These are phyloP conservation scores for Phytophthora ohioensis DNA, from an alignment of 352 stramenopile species.

Conservation along the genomic window DNA sequence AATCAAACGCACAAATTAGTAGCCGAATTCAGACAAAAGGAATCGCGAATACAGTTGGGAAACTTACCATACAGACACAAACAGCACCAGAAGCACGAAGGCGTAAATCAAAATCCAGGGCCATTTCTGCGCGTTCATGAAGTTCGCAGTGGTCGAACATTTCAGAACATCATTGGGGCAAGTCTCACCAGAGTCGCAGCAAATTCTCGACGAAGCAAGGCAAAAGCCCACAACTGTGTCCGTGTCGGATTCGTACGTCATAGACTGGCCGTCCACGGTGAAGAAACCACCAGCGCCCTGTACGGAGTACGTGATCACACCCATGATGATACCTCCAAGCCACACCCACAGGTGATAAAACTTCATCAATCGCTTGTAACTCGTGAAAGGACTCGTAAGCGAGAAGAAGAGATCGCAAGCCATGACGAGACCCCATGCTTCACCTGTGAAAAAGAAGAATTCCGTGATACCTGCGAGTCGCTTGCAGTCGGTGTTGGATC, in stretches of 20 bases:
- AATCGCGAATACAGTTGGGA: neutral
- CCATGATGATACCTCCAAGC: conserved; percentile 85
- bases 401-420: conserved; percentile 90
- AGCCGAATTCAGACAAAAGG: neutral
- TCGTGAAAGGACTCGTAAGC: conserved; percentile 90
- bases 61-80: conserved; percentile 82
- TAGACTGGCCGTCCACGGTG: conserved; percentile 81
- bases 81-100: conserved; percentile 86
- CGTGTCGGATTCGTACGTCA: conserved; percentile 78
- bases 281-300: conserved; percentile 84
- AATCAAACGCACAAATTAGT: conserved; percentile 9
- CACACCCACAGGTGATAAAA: conserved; percentile 91
- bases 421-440: conserved; percentile 91
- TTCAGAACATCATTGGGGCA: conserved; percentile 47
- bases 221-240: conserved; percentile 84
- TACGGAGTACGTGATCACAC: conserved; percentile 76
- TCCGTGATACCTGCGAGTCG: conserved; percentile 85
- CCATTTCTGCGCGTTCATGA: conserved; percentile 86
- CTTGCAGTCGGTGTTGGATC: conserved; percentile 65
- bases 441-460: conserved; percentile 91
- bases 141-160: conserved; percentile 66
- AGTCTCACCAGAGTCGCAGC: conserved; percentile 61
- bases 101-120: conserved; percentile 90
- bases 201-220: conserved; percentile 83
- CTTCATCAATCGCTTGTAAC: conserved; percentile 91